Conservation (phyloP, 139 green algal genomes). For the Bryopsis sp. region DNA sequence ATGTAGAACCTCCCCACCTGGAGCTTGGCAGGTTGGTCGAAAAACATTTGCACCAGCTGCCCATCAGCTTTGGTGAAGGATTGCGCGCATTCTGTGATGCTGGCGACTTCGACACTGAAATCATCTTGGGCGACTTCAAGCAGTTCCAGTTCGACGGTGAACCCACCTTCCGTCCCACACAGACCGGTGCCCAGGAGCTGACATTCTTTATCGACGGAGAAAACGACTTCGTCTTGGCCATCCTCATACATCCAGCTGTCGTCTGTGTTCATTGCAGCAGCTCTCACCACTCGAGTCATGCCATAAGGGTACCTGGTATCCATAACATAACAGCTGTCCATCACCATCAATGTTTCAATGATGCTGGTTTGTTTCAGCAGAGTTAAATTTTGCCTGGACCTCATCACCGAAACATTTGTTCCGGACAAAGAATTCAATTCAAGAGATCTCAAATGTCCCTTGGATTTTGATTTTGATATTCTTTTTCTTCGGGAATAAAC, state of each 20-base stretch:
- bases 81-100: constrained; percentile 36
- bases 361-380: no score
- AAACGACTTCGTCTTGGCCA: constrained; percentile 57
- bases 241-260: constrained; percentile 65
- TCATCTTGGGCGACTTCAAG: constrained; percentile 39
- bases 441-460: no score
- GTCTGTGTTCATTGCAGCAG: constrained; percentile 33
- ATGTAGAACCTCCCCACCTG: constrained; percentile 45
- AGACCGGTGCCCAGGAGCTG: constrained; percentile 59
- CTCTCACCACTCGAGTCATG: constrained; percentile 29
- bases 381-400: no score
- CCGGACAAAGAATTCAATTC: no score
- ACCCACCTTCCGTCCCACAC: constrained; percentile 47
- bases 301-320: constrained; percentile 42
- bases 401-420: no score
- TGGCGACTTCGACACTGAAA: constrained; percentile 22
- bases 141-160: constrained; percentile 55
- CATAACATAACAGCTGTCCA: no score
- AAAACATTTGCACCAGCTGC: constrained; percentile 36
- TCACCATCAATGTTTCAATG: no score
- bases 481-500: no score
- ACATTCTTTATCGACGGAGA: constrained; percentile 47
- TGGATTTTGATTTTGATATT: no score
- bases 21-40: constrained; percentile 35
- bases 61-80: constrained; percentile 58